Conservation (phyloP, 345 rosid species). For the Lepidium sativum region DNA sequence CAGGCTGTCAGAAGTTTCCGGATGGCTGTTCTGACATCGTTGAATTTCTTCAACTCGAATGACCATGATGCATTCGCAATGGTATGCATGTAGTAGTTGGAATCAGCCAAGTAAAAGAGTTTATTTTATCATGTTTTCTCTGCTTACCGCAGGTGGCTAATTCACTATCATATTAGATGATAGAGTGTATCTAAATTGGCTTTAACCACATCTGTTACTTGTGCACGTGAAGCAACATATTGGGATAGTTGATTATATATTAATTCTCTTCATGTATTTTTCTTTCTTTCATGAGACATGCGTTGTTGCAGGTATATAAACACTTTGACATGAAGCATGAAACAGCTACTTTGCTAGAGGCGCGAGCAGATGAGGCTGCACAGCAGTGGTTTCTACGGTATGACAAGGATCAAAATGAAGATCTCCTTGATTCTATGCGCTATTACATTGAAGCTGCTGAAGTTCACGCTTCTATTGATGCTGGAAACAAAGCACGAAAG, state of each 20-base stretch:
- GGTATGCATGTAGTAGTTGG: constrained; percentile 40
- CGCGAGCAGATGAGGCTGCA: constrained; percentile 68
- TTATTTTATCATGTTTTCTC: not conserved
- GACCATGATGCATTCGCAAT: constrained; percentile 87
- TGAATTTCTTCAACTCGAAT: constrained; percentile 83
- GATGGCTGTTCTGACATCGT: constrained; percentile 91
- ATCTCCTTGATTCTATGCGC: constrained; percentile 88
- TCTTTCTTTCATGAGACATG: not conserved
- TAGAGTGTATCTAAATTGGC: not conserved
- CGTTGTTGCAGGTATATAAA: constrained; percentile 63
- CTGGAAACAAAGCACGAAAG: constrained; percentile 81
- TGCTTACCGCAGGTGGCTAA: not conserved
- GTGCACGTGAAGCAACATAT: not conserved
- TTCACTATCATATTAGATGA: not conserved
- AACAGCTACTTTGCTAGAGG: constrained; percentile 80
- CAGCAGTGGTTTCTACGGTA: constrained; percentile 64
- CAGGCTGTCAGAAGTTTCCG: constrained; percentile 92
- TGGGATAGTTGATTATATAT: not conserved
- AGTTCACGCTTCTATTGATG: constrained; percentile 86
- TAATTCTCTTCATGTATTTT: not conserved
- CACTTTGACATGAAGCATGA: constrained; percentile 98
- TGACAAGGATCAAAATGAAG: constrained; percentile 88
- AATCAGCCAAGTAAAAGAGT: constrained; percentile 8
- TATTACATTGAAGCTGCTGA: constrained; percentile 95
- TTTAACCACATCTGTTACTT: not conserved